Percentiles rank a stretch among this genome's conserved stretches.
Evolutionary conservation across 2,329 filamentous ascomycete species (phyloP).

Genomic region (Talaromyces sp.): DNA sequence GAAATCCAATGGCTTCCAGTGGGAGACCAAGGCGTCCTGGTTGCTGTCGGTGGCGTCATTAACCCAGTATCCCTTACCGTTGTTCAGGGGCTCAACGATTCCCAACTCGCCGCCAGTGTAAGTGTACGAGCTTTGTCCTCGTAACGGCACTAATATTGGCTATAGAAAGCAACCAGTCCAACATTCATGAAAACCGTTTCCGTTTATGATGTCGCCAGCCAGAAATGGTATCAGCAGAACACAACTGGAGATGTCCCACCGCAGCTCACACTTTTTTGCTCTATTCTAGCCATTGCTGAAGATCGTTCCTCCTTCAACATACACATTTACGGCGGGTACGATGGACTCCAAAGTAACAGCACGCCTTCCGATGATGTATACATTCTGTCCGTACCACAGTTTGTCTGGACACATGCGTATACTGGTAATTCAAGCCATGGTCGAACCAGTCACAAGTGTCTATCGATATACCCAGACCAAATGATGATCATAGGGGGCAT

Average conservation of each 20-base stretch:
- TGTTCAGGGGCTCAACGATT: conserved; percentile 1
- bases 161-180: conserved; percentile 21
- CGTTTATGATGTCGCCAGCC: conserved; percentile 32
- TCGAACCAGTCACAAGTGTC: conserved; percentile 29
- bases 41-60: conserved; percentile 37
- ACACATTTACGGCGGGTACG: conserved; percentile 33
- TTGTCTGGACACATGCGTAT: conserved; percentile 27
- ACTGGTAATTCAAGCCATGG: conserved; percentile 19
- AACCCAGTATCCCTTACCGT: conserved; percentile 20
- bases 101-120: conserved; percentile 18
- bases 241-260: conserved; percentile 35
- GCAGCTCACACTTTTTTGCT: conserved; percentile 36
- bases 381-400: conserved; percentile 31
- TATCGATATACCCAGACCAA: conserved; percentile 46
- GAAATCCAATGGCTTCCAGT: conserved; percentile 60
- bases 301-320: conserved; percentile 34
- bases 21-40: conserved; percentile 30
- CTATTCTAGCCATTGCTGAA: conserved; percentile 35
- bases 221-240: conserved; percentile 33
- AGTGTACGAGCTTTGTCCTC: not conserved
- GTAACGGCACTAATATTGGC: not conserved
- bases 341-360: conserved; percentile 16
- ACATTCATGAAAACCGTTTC: conserved; percentile 35
- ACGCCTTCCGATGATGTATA: conserved; percentile 30
- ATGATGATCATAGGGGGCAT: conserved; percentile 39